Base-by-base conservation (phyloP, 2,329 filamentous ascomycete species). In the Fusarium gaditjirri region DNA sequence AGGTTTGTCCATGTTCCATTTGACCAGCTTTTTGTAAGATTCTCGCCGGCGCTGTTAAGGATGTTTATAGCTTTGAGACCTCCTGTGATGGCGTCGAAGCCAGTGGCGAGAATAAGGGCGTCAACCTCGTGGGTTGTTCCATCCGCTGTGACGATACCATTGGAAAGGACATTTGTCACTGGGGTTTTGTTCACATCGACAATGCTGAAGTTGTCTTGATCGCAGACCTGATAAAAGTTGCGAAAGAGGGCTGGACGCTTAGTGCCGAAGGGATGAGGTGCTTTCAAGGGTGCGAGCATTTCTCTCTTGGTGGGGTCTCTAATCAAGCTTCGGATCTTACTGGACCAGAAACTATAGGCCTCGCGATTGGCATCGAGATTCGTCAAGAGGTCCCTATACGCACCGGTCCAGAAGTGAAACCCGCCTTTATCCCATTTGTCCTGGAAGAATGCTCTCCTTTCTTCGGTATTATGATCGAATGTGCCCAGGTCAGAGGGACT, bases 301-400 rank as follows among this genome's bases (percentile, higher is more conserved):
- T 33, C 19, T 2, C n/a, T 33, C 31, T 44, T 44, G 8, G 21
- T 17, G 2, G 19, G 19, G 5, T 36, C 25, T 11, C 21, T 46
- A 61, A 89, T 80, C 6, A 86, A 79, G 13, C 76, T 76, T 2
- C 84, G 78, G 2, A 81, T 81, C 70, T 86, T 86, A 6, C 78
- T 80, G 3, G 76, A 78, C 83, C 86, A 88, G 75, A 87, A 88
- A 7, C 84, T 78, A 70, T 87, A 88, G 2, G 81, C 77, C 16
- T 78, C 77, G 17, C 80, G 75, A 68, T 88, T 88, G 21, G 83
- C 83, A 52, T 83, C 80, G 5, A 75, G 57, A 31, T 85, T 79
- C 11, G 80, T 76, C 2, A 86, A 59, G 21, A 82, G 78, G 58
- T 89, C 87, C 23, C 81, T 77, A 72, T 87, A 89, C 8, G 78